phyloP scores from a whole-genome alignment of 2,329 filamentous ascomycete species.

The Colletotrichum tropicale region DNA sequence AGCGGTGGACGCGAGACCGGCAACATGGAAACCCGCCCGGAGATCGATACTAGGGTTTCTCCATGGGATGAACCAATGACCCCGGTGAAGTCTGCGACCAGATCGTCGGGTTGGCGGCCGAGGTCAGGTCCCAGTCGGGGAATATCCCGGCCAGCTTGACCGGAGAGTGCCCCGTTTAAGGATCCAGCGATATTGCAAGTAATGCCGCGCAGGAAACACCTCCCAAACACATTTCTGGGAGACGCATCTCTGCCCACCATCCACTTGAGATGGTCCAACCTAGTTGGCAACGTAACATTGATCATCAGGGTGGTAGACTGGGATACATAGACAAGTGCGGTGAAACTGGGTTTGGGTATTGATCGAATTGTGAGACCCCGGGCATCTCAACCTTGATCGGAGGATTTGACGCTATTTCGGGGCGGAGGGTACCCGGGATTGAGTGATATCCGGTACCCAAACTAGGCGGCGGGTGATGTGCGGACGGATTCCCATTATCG shows the following conservation, averaged over 20 bases:
- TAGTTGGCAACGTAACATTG: not conserved
- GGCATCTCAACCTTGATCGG: not conserved
- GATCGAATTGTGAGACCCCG: not conserved
- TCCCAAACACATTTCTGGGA: not conserved
- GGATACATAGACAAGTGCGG: not conserved
- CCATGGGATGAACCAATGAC: conserved; percentile 4
- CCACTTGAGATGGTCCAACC: conserved; percentile 7
- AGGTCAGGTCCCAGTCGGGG: not conserved
- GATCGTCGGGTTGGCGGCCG: conserved; percentile 11
- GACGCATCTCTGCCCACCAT: not conserved
- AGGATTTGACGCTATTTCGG: not conserved
- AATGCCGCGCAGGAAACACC: not conserved
- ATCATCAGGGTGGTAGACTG: not conserved
- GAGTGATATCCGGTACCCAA: not conserved
- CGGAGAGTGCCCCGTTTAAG: not conserved
- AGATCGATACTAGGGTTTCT: not conserved
- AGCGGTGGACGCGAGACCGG: conserved; percentile 4
- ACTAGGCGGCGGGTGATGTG: not conserved
- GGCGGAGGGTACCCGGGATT: not conserved
- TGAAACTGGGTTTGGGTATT: not conserved
- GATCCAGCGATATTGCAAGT: not conserved
- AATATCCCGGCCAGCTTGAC: not conserved
- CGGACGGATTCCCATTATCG: not conserved
- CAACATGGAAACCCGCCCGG: not conserved
- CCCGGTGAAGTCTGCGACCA: not conserved